Base-by-base conservation (phyloP, 148 eudicot genomes). In the Fagopyrum tataricum region DNA sequence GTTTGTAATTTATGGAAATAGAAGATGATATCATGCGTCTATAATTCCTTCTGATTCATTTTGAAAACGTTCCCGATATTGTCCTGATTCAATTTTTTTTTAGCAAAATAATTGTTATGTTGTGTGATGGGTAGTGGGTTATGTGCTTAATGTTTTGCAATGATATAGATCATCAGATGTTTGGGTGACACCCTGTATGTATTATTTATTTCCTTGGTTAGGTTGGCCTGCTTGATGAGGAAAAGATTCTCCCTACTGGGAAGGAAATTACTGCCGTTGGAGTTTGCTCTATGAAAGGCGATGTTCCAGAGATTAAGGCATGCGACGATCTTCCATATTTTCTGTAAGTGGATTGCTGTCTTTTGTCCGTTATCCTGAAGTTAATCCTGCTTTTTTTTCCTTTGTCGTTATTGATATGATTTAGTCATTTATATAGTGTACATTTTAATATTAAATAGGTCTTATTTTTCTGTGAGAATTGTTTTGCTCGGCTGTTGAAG, bases 191-290 rank as follows among this genome's bases (percentile, higher is more conserved):
- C 31, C 15, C 41, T 61, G 12, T 4, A 61, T 26, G 4, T 61
- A 61, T 13, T 11, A 61, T 61, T 61, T 61, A 26, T 61, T 14
- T 26, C 14, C 69, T 39, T 37, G 17, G 13, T 21, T 70, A 94
- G 98, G 93, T 94, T 80, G 95, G 95, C 10, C 24, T 91, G 58
- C 82, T 91, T 70, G 89, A 89, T 24, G 97, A 91, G 76, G 97
- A 89, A 82, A 94, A 94, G 82, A 77, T 94, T 73, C 96, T 94
- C 77, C 93, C 92, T n/a, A 79, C 88, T 53, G 95, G 98, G 76
- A 91, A 89, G 82, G 95, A 89, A 9, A 79, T 91, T 51, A 89
- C 96, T 69, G 98, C 90, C 20, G 89, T 94, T 77, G 98, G 98
- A 44, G 73, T 81, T 73, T 89, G 90, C 82, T 78, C 79, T 46